These are phyloP conservation scores for Penicillium olsonii DNA, from an alignment of 2,329 filamentous ascomycete species.

Conservation along the genomic window DNA sequence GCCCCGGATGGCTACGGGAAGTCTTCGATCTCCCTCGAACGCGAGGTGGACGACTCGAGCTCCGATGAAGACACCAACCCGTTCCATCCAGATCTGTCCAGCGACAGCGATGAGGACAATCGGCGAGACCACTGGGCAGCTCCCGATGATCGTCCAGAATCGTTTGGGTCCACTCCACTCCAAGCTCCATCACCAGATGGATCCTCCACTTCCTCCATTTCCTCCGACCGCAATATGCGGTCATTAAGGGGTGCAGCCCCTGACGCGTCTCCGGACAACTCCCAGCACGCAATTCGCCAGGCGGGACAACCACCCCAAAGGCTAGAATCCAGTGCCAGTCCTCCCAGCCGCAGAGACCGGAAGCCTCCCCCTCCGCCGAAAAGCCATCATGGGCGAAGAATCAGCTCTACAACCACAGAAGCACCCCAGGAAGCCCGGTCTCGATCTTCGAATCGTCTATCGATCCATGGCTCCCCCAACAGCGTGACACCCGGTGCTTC, in stretches of 20 bases:
- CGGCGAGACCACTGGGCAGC: slow-evolving; percentile 9
- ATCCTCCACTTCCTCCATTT: slow-evolving; percentile 13
- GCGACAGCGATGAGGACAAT: slow-evolving; percentile 25
- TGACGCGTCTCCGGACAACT: slow-evolving; percentile 2
- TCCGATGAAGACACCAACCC: slow-evolving; percentile 43
- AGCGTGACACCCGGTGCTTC: slow-evolving; percentile 19
- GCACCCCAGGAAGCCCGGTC: slow-evolving; percentile 24
- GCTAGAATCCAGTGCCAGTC: slow-evolving; percentile 51
- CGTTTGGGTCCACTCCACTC: slow-evolving; percentile 23
- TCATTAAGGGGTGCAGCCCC: slow-evolving; percentile 5
- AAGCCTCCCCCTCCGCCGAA: slow-evolving; percentile 70
- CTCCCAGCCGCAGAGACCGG: slow-evolving; percentile 54
- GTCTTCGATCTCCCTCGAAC: slow-evolving; percentile 24
- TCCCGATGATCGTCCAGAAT: slow-evolving; percentile 14
- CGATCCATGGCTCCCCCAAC: slow-evolving; percentile 27
- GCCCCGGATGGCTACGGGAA: slow-evolving; percentile 23
- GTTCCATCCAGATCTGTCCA: slow-evolving; percentile 37
- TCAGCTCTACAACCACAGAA: slow-evolving; percentile 49
- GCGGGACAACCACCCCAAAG: slow-evolving; percentile 59
- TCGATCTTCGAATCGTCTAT: slow-evolving; percentile 28
- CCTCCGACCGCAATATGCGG: slow-evolving; percentile 6
- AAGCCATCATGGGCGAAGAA: slow-evolving; percentile 75
- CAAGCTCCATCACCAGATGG: slow-evolving; percentile 28
- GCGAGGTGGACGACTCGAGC: slow-evolving; percentile 28
- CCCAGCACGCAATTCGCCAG: slow-evolving; percentile 46